A percentile compares a stretch with the other conserved stretches of the same genome.
Conservation (phyloP, 225 moss, liverwort and hornwort genomes). For the Antitrichia curtipendula region DNA sequence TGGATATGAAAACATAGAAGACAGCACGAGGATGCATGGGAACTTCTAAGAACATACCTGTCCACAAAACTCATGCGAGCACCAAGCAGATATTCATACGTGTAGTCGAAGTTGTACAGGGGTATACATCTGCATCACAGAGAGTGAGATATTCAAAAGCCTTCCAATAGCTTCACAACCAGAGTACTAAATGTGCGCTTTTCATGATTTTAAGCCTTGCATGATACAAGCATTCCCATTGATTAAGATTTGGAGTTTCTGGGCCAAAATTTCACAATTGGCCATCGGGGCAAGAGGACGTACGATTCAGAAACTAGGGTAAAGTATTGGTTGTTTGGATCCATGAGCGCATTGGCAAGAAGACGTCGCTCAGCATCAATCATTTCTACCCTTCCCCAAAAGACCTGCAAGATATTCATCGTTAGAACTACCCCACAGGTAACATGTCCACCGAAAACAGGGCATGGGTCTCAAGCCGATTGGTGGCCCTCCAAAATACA, state of each 20-base stretch:
- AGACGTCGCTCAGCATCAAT: conserved; percentile 89
- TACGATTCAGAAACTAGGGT: conserved; percentile 76
- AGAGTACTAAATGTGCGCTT: background rate
- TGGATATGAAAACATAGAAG: background rate
- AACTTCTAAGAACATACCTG: conserved; percentile 25
- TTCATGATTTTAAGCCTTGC: background rate
- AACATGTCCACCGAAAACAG: background rate
- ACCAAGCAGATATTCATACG: conserved; percentile 60
- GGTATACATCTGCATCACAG: conserved; percentile 72
- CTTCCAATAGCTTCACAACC: background rate
- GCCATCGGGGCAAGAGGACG: background rate
- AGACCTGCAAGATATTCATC: conserved; percentile 36
- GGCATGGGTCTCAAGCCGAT: background rate
- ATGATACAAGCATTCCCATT: background rate
- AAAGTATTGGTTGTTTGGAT: conserved; percentile 69
- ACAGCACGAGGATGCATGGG: background rate
- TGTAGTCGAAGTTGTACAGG: conserved; percentile 60
- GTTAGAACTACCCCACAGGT: background rate
- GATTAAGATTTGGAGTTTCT: background rate
- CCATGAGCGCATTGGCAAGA: conserved; percentile 62
- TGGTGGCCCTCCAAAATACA: background rate
- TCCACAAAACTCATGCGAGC: conserved; percentile 84
- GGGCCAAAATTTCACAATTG: background rate
- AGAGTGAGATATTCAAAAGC: background rate
- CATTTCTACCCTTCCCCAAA: conserved; percentile 90